Evolutionary conservation across 305 asterid species (phyloP), one percentile per base, ranked within the genome.

Genomic region (Fraxinus sp.): DNA sequence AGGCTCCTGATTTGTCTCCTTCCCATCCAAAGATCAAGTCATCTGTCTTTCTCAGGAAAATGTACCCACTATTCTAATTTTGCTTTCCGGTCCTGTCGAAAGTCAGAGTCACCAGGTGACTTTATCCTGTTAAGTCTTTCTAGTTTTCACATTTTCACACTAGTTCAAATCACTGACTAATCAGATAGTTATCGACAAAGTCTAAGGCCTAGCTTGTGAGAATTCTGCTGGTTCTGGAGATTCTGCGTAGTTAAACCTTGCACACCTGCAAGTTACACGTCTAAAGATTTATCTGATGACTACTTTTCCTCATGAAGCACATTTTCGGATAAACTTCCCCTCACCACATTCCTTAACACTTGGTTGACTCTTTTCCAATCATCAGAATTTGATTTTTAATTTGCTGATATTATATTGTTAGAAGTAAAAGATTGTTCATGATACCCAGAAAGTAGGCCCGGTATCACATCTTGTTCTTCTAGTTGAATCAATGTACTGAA

Each of bases 141-240:
- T 80, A 76, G 36, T 46, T 81, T 82, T 80, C 66, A 81, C 66
- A 66, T 87, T 86, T 78, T 81, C 85, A 74, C 41, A 37, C 24
- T 86, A 81, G 74, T 85, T 84, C 39, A 86, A 84, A 83, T 86
- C 86, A 86, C 80, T 88, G 76, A 66, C 78, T 76, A 93, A 89
- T 22, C 37, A 94, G 90, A 86, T 88, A 95, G 70, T 79, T 90
- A 83, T 95, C 93, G 4, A 95, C 91, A 80, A 94, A 94, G 6
- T 84, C 88, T 79, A 93, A 86, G 85, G 94, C 76, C 86, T 82
- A 80, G 82, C 85, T 64, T 85, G 89, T 64, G 92, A 87, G 22
- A 72, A 79, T 72, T 86, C 94, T 83, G 72, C 84, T 81, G 89
- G 87, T 80, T 84, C 95, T 71, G 86, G 89, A 87, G 90, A 89